Evolutionary conservation across 305 asterid genomes (phyloP).

Genomic region (Salvia sclarea): DNA sequence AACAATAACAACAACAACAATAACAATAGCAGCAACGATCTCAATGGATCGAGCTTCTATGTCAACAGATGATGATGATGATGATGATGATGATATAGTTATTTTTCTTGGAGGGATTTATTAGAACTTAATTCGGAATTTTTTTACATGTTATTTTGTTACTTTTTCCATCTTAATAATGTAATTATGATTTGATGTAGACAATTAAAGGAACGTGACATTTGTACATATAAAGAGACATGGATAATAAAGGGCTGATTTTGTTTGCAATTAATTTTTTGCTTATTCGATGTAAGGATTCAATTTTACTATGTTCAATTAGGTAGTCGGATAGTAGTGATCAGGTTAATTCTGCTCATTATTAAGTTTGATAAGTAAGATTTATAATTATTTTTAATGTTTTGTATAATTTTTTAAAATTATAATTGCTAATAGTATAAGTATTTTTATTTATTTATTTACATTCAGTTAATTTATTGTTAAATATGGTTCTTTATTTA

Average conservation of each 20-base stretch:
- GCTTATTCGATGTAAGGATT: too few species aligned
- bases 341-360: too few species aligned
- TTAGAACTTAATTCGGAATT: background rate
- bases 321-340: too few species aligned
- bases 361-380: too few species aligned
- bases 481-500: too few species aligned
- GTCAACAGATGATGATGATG: constrained; percentile 32
- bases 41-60: constrained; percentile 37
- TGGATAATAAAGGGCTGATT: background rate
- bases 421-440: too few species aligned
- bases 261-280: too few species aligned
- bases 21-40: constrained; percentile 29
- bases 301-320: too few species aligned
- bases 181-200: constrained; percentile 17
- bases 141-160: background rate
- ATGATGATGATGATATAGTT: background rate
- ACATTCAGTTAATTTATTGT: too few species aligned
- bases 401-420: too few species aligned
- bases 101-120: background rate
- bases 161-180: constrained; percentile 37
- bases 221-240: background rate
- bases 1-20: constrained; percentile 1
- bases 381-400: too few species aligned
- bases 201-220: constrained; percentile 7
- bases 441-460: too few species aligned